Evolutionary conservation across 2,329 filamentous ascomycete genomes (phyloP), one percentile per base, ranked within the genome.

Genomic region (Plenodomus lindquistii): DNA sequence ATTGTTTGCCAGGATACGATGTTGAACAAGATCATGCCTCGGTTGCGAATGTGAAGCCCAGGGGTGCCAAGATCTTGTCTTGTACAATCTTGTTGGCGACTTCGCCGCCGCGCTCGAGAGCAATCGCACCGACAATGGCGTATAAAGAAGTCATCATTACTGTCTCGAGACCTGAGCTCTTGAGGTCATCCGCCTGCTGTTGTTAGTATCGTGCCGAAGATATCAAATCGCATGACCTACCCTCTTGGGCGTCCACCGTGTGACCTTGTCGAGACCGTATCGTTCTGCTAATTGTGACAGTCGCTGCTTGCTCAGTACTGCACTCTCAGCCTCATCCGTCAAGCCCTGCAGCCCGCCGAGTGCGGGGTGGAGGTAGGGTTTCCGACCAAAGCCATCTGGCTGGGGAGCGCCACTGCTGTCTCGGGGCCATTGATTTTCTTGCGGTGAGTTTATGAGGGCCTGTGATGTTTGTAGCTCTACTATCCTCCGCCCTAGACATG

Each of bases 171-270:
- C 94, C 94, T 0, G 91, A 96, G 16, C 77, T 75, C 42, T 81
- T 71, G 44, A 96, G 79, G 61, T 91, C 86, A 52, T 86, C 77
- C 18, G 85, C 81, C 82, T 86, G 51, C 24, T 24, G 37, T 29
- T 15, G 39, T 52, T 31, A 52, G 49, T 27, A 27, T 21, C 27
- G 17, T 21, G n/a, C 20, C 17, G 21, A 17, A 8, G 2, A 24
- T 6, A 18, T 16, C 11, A 9, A 8, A n/a, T 39, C 13, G 19
- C 43, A 20, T 27, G 71, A 8, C 84, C 67, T 78, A 96, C 91
- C 77, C 87, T 81, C 76, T 83, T 85, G 21, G 94, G 94, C 73
- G 88, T 89, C 94, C 94, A 97, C 75, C 94, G 81, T 58, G 96
- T 76, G 19, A 97, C 89, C 34, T 83, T 81, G 48, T 83, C 74